Evolutionary conservation across 495 filamentous ascomycete genomes (phyloP), one percentile per base, ranked within the genome.

Genomic region (Penicillium daleae): DNA sequence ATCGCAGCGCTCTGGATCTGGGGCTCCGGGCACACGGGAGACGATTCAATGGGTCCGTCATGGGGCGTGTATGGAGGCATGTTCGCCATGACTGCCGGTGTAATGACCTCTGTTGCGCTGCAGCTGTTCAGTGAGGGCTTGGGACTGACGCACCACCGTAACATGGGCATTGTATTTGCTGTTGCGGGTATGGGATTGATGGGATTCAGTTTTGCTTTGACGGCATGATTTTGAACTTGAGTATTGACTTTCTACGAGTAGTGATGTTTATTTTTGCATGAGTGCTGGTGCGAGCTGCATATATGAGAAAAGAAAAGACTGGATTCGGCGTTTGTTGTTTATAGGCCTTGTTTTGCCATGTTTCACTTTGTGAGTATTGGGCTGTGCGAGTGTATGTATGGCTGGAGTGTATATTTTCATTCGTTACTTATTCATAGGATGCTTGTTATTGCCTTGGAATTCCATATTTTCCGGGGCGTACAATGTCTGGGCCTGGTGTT

Each of bases 41-140:
- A 74, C 32, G 74, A 73, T 55, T 66, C 67, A 10, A 70, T 71
- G n/a, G 79, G 79, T 7, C 83, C 87, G 1, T 85, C 88, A 15
- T 86, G 86, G 71, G 89, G 82, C 7, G 89, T 91, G 0, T 98
- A 99, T 72, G 95, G 92, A 3, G 85, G 86, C 42, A 87, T 98
- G 78, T 98, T 99, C 74, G 92, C 93, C 21, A 82, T 87, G 21
- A 97, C 92, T 0, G 89, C 93, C 0, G 95, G 95, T 1, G 93
- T 99, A 60, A 98, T 99, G 95, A 88, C 90, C 31, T 93, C 87
- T 59, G 95, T 99, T 31, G 93, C 89, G 6, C 74, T 99, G 70
- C 90, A 95, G 76, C 79, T 99, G 2, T 97, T 97, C 71, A 87
- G 87, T 13, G 93, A 99, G 78, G 90, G 89, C 40, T 74, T 97